Conservation (phyloP, 2,329 filamentous ascomycete species). For the Torrubiellomyces zombiae region DNA sequence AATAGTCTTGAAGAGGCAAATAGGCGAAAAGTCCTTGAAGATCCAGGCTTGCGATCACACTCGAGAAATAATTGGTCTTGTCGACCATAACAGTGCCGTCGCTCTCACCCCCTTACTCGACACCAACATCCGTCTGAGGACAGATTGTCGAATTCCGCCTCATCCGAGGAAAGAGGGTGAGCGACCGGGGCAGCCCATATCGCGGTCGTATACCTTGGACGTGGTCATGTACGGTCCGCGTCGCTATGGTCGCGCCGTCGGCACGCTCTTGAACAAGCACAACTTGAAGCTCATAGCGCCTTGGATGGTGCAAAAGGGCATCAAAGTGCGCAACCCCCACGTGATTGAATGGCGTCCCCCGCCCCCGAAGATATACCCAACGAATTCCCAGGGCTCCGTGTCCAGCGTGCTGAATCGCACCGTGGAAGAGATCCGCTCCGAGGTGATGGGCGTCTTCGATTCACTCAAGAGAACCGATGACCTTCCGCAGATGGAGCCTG, state of each 20-base stretch:
- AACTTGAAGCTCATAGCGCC: conserved; percentile 53
- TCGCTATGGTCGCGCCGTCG: conserved; percentile 47
- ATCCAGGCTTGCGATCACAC: conserved; percentile 63
- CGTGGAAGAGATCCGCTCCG: conserved; percentile 70
- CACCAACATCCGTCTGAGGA: conserved; percentile 45
- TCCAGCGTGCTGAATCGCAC: conserved; percentile 36
- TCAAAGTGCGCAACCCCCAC: conserved; percentile 66
- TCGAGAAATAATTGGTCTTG: conserved; percentile 53
- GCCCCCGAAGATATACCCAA: conserved; percentile 17
- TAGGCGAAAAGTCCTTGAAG: conserved; percentile 34
- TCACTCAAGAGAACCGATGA: conserved; percentile 60
- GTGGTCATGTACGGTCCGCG: conserved; percentile 68
- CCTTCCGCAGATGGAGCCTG: conserved; percentile 56
- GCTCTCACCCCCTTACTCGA: conserved; percentile 63
- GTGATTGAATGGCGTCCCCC: conserved; percentile 29
- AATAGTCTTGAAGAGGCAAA: conserved; percentile 46
- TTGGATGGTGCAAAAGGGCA: conserved; percentile 47
- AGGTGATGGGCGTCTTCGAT: conserved; percentile 79
- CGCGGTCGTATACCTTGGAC: conserved; percentile 44
- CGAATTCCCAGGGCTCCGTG: conserved; percentile 11
- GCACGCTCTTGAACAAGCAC: conserved; percentile 44
- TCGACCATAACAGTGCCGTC: conserved; percentile 50
- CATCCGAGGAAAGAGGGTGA: conserved; percentile 50
- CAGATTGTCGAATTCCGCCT: conserved; percentile 53
- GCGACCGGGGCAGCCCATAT: conserved; percentile 42